Conservation (phyloP, 1,284 basidiomycete species). For the Fomitopsis schrenkii region DNA sequence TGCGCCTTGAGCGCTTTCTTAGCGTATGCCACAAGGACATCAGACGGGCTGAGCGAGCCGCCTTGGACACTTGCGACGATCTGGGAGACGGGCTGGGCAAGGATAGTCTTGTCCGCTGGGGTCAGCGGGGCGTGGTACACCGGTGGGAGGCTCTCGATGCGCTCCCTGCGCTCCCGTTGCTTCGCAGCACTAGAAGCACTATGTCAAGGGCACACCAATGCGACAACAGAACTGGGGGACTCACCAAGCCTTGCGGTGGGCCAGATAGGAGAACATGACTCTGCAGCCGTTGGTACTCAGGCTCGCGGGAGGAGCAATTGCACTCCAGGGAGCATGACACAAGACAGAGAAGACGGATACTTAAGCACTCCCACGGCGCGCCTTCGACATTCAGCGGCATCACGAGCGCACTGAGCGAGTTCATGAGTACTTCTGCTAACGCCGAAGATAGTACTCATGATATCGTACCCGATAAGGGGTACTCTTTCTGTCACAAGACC, state of each 20-base stretch:
- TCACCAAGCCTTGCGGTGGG: slow-evolving; percentile 30
- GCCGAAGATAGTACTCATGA: background rate
- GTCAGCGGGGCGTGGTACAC: slow-evolving; percentile 38
- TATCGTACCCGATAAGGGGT: background rate
- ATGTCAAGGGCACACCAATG: background rate
- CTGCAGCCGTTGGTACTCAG: background rate
- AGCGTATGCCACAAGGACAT: slow-evolving; percentile 43
- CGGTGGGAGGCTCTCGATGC: slow-evolving; percentile 36
- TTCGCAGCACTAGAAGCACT: slow-evolving; percentile 30
- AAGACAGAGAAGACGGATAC: background rate
- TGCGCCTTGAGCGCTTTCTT: slow-evolving; percentile 51
- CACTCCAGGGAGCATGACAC: background rate
- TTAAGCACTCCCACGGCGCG: background rate
- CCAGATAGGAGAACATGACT: slow-evolving; percentile 24
- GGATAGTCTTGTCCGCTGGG: slow-evolving; percentile 33
- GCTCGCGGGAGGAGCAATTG: background rate
- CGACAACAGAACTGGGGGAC: slow-evolving; percentile 1
- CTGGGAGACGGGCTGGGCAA: slow-evolving; percentile 34
- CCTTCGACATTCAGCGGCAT: background rate
- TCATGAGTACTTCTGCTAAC: background rate
- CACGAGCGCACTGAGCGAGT: background rate
- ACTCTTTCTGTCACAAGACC: background rate
- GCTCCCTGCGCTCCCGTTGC: slow-evolving; percentile 40
- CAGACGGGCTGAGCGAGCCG: slow-evolving; percentile 34
- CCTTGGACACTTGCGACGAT: slow-evolving; percentile 38